These are phyloP conservation scores for Mucor sp. DNA, from an alignment of 371 early-diverging fungal genomes.

Conservation along the genomic window DNA sequence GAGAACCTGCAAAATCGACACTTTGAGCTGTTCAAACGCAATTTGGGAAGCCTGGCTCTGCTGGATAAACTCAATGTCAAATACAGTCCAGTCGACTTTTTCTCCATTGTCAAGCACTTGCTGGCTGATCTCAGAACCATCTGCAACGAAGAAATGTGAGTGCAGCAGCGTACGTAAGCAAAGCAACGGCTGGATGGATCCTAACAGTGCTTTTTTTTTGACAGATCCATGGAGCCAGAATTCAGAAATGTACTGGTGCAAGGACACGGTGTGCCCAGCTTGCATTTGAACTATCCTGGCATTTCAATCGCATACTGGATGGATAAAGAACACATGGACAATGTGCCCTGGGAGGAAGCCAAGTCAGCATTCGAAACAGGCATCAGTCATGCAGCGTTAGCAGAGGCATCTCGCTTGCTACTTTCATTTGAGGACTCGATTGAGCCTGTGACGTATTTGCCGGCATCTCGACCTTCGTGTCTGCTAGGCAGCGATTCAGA, in stretches of 20 bases:
- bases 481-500: slow-evolving; percentile 36
- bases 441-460: slow-evolving; percentile 28
- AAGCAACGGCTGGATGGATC: background rate
- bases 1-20: slow-evolving; percentile 49
- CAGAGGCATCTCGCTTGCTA: slow-evolving; percentile 23
- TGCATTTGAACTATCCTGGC: slow-evolving; percentile 55
- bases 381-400: slow-evolving; percentile 17
- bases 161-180: too few relatives aligned
- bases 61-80: slow-evolving; percentile 56
- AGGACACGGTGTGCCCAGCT: slow-evolving; percentile 60
- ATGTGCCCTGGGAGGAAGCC: slow-evolving; percentile 45
- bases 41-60: slow-evolving; percentile 53
- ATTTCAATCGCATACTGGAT: slow-evolving; percentile 60
- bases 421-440: slow-evolving; percentile 44
- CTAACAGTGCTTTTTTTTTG: background rate
- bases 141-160: slow-evolving; percentile 49
- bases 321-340: slow-evolving; percentile 31
- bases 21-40: slow-evolving; percentile 48
- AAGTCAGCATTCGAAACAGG: slow-evolving; percentile 12
- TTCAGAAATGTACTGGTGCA: slow-evolving; percentile 45
- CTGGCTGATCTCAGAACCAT: slow-evolving; percentile 41
- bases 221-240: slow-evolving; percentile 19
- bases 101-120: slow-evolving; percentile 49
- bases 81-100: slow-evolving; percentile 55
- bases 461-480: slow-evolving; percentile 27